Evolutionary conservation across 176 grass and related monocot species (phyloP).

Genomic region (Carex kokanica): DNA sequence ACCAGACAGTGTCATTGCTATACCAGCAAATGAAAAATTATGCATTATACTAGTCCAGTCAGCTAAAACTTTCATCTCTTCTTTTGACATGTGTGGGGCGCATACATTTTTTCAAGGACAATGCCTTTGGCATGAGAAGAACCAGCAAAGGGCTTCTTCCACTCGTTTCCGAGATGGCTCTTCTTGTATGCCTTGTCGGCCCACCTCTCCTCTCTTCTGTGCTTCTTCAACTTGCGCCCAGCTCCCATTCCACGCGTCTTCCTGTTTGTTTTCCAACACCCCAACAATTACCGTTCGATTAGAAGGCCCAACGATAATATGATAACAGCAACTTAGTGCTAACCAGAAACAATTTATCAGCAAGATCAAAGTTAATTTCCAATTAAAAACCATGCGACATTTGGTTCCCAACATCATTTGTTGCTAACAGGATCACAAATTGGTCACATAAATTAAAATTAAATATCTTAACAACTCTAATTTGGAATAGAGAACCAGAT

Average conservation of each 20-base stretch:
- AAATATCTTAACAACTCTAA: background rate
- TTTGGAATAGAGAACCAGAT: background rate
- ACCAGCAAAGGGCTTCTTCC: constrained; percentile 23
- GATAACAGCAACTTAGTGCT: background rate
- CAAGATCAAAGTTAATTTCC: too few relatives aligned
- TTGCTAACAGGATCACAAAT: too few relatives aligned
- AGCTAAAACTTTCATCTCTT: background rate
- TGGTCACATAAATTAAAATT: background rate
- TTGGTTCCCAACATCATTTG: too few relatives aligned
- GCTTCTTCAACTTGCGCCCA: constrained; percentile 15
- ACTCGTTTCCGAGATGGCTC: constrained; percentile 24
- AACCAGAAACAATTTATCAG: background rate
- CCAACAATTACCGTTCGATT: background rate
- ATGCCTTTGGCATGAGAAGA: constrained; percentile 23
- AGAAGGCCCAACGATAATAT: background rate
- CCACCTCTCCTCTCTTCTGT: constrained; percentile 28
- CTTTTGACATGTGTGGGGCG: background rate
- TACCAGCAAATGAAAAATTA: background rate
- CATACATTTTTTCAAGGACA: constrained; percentile 26
- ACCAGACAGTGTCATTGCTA: background rate
- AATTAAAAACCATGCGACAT: too few relatives aligned
- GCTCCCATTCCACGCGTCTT: constrained; percentile 25
- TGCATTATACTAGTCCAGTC: background rate
- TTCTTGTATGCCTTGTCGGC: constrained; percentile 23
- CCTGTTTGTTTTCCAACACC: background rate